Evolutionary conservation across 257 asterid genomes (phyloP), one percentile per base, ranked within the genome.

Genomic region (Jacaranda copaia): DNA sequence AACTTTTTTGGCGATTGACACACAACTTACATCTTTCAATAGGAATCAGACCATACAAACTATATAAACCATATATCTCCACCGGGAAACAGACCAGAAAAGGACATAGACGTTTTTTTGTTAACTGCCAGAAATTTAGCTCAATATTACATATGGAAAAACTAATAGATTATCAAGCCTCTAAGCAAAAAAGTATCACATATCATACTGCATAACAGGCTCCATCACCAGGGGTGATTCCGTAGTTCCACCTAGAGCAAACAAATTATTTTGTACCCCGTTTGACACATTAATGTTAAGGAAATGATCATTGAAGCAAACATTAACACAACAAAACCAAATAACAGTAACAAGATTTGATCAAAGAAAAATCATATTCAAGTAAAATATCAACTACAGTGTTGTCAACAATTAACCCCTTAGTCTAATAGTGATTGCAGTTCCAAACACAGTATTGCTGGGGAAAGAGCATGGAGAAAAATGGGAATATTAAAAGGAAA

Each of bases 191-290:
- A 64, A 32, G 58, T 36, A n/a, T 75, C 61, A 59, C 14, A 60
- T 18, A 39, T 75, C 61, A 77, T 51, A 71, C 72, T n/a, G 61
- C 53, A 39, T 36, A 35, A 72, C 64, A 51, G 45, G 35, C 45
- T 45, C 72, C 80, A 80, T 74, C 66, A 65, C 73, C 56, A 57
- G n/a, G 13, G 69, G 35, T 48, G 70, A 74, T 73, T 62, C 71
- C 70, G 35, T 48, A 59, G 63, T 59, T 64, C 68, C 67, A 75
- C 63, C 69, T 71, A 71, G 60, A 59, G 52, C 46, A 76, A 70
- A 60, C 16, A 13, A 70, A 68, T 15, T 58, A 63, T 4, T 42
- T 73, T n/a, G 15, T 64, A 63, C 71, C 46, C 69, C 72, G 49
- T 53, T 53, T 75, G 49, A 45, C 42, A 10, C 72, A 70, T 61